These are phyloP conservation scores for Eucalyptus erythrocorys DNA, from an alignment of 345 rosid species.

Conservation along the genomic window DNA sequence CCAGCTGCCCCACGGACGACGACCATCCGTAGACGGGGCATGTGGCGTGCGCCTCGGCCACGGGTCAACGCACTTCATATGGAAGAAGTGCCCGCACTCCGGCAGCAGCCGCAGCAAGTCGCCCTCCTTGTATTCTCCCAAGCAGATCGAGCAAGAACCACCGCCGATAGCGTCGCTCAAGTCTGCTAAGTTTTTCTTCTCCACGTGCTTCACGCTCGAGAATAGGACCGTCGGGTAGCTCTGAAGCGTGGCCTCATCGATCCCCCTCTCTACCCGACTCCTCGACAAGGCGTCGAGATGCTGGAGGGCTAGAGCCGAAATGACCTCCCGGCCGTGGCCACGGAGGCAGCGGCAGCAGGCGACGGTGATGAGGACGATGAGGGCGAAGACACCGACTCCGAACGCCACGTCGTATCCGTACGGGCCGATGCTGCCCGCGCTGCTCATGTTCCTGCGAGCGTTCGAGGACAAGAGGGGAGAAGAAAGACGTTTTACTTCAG, in stretches of 20 bases:
- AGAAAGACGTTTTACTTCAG: no score
- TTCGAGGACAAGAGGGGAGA: no score
- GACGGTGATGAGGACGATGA: no score
- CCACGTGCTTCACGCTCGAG: not conserved
- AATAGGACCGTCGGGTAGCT: not conserved
- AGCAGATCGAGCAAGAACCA: not conserved
- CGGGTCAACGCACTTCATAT: not conserved
- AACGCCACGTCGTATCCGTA: no score
- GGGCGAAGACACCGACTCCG: no score
- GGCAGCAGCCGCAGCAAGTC: not conserved
- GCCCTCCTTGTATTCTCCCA: not conserved
- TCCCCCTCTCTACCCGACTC: not conserved
- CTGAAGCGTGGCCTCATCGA: not conserved
- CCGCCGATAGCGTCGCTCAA: not conserved
- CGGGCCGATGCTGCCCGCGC: no score
- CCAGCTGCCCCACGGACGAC: not conserved
- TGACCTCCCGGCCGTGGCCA: no score
- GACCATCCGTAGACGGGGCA: slow-evolving; percentile 1
- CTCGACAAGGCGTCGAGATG: not conserved
- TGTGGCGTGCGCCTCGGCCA: slow-evolving; percentile 1
- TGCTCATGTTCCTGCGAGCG: no score
- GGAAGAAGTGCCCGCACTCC: slow-evolving; percentile 3
- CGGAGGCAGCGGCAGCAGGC: no score
- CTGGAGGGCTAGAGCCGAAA: not conserved
- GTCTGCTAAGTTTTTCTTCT: not conserved